Evolutionary conservation across 495 filamentous ascomycete species (phyloP).

Genomic region (Bryoglossum gracile): DNA sequence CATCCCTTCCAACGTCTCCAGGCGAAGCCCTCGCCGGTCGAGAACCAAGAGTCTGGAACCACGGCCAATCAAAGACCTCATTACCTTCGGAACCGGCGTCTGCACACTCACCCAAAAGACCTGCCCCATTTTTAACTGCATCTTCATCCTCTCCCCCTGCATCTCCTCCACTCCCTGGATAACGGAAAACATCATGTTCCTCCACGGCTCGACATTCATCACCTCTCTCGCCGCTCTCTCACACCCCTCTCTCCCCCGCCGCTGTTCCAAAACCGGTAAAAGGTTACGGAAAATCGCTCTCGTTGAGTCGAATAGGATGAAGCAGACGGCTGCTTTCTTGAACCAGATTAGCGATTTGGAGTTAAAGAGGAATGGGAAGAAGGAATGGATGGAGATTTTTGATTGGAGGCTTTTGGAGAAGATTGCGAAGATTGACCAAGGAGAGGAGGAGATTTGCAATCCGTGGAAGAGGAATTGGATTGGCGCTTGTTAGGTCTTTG

Average conservation of each 20-base stretch:
- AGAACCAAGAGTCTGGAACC: background rate
- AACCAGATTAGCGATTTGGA: slow-evolving; percentile 27
- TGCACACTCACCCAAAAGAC: slow-evolving; percentile 19
- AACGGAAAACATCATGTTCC: slow-evolving; percentile 35
- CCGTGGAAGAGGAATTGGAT: slow-evolving; percentile 19
- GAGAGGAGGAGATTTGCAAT: slow-evolving; percentile 11
- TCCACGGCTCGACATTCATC: slow-evolving; percentile 32
- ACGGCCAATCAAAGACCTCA: background rate
- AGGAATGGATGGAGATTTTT: slow-evolving; percentile 37
- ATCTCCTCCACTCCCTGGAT: slow-evolving; percentile 35
- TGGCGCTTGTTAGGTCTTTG: slow-evolving; percentile 8
- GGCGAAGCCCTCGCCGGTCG: background rate
- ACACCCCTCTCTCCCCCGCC: slow-evolving; percentile 1
- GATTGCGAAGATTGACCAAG: slow-evolving; percentile 33
- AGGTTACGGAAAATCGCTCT: slow-evolving; percentile 34
- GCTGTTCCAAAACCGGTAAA: slow-evolving; percentile 9
- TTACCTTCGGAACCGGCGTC: slow-evolving; percentile 1
- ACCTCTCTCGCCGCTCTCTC: slow-evolving; percentile 11
- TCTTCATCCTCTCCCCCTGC: slow-evolving; percentile 40
- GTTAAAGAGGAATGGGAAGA: slow-evolving; percentile 30
- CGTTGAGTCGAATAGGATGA: slow-evolving; percentile 34
- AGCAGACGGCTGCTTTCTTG: slow-evolving; percentile 35
- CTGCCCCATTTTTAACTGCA: slow-evolving; percentile 31
- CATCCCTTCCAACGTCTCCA: background rate
- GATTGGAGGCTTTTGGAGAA: slow-evolving; percentile 45